These are phyloP conservation scores for Plectranthus barbatus DNA, from an alignment of 257 asterid genomes.

Conservation along the genomic window DNA sequence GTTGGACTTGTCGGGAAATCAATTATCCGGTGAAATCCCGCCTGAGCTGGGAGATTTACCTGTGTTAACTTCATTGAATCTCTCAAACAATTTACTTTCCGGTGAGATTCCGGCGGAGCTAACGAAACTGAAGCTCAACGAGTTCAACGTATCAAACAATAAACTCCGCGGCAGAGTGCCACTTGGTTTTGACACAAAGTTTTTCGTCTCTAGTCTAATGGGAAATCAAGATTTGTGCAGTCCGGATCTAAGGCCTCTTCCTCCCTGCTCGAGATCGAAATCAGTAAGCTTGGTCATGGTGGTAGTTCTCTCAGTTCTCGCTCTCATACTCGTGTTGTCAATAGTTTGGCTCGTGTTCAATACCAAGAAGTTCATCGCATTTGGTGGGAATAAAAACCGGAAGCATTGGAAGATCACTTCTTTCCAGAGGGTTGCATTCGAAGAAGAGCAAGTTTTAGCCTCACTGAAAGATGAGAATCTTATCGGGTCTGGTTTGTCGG, in stretches of 20 bases:
- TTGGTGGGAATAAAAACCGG: constrained; percentile 14
- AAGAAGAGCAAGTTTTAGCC: constrained; percentile 48
- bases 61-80: constrained; percentile 48
- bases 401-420: constrained; percentile 58
- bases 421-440: constrained; percentile 44
- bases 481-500: constrained; percentile 75
- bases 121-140: constrained; percentile 53
- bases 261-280: constrained; percentile 45
- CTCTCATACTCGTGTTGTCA: constrained; percentile 35
- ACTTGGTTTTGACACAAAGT: constrained; percentile 29
- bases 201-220: constrained; percentile 35
- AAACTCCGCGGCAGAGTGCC: constrained; percentile 76
- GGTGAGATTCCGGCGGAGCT: constrained; percentile 58
- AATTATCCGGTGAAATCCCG: constrained; percentile 57
- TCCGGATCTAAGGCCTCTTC: constrained; percentile 41
- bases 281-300: constrained; percentile 34
- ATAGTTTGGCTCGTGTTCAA: constrained; percentile 49
- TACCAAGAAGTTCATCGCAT: constrained; percentile 30
- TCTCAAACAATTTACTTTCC: constrained; percentile 48
- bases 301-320: constrained; percentile 38
- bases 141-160: constrained; percentile 62
- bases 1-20: constrained; percentile 63
- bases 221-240: constrained; percentile 74
- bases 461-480: constrained; percentile 50
- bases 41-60: constrained; percentile 48